Evolutionary conservation across 23 red algal genomes (phyloP), one percentile per base, ranked within the genome.

Genomic region (Gracilariopsis chorda): DNA sequence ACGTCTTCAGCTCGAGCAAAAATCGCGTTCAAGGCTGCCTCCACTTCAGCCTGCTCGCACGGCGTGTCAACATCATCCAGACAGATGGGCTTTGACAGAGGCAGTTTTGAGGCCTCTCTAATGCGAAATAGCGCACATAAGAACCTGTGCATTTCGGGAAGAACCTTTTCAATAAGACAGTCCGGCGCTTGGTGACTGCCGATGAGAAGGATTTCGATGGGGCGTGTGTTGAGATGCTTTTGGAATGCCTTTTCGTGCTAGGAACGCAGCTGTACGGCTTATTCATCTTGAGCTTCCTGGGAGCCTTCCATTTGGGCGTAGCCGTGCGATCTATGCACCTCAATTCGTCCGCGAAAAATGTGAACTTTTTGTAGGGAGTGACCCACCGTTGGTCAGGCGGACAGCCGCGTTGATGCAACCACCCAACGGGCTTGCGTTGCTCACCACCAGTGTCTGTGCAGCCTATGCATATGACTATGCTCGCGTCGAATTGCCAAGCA

Each of bases 261-360:
- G 42, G 25, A 21, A 68, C 75, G 16, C 87, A 91, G 56, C 59
- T 81, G 29, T 93, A 93, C 81, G 77, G 78, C 11, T 61, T 45
- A 6, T 53, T 80, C 48, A 93, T 93, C 70, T 33, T 93, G 9
- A 82, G 73, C 35, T 93, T 93, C 40, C 80, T 93, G 0, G 90
- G 90, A 47, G 90, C 55, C 49, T 78, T 93, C 17, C 90, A 93
- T 63, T 93, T 78, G 90, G 90, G 90, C 34, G 43, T 85, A 17
- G 90, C 90, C 4, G 32, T 93, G 14, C 79, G 56, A 21, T 47
- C 46, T 1, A 23, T 11, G 40, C 10, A 20, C 51, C n/a, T 33
- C 16, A 24, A 35, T n/a, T 83, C 79, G 43, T 33, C 25, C 3
- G 53, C 79, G 23, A 49, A 28, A 65, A 71, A 44, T 19, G 42